Percentiles rank a stretch among this genome's conserved stretches.
Conservation (phyloP, 148 eudicot species). For the Cornus kousa region DNA sequence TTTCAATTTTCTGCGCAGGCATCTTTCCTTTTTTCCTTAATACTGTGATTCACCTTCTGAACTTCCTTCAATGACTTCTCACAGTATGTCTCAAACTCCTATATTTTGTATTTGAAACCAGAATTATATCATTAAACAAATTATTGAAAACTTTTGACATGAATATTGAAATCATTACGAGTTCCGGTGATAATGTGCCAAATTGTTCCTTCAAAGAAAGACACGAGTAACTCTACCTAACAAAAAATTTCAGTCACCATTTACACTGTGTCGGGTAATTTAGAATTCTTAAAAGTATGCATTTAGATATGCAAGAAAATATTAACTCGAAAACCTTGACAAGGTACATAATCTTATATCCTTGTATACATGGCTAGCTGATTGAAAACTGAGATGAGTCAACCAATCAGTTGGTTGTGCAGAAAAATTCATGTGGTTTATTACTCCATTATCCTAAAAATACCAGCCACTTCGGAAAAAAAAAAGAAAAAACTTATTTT, state of each 20-base stretch:
- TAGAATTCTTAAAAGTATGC: background rate
- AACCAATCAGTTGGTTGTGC: background rate
- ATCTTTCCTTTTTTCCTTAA: slow-evolving; percentile 26
- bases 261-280: background rate
- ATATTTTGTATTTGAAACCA: background rate
- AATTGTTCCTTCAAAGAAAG: background rate
- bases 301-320: background rate
- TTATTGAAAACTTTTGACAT: background rate
- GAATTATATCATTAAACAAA: background rate
- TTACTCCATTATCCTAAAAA: background rate
- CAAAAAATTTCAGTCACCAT: background rate
- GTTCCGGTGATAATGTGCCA: background rate
- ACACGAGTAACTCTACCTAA: background rate
- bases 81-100: background rate
- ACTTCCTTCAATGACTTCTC: background rate
- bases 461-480: no score
- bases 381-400: background rate
- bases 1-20: slow-evolving; percentile 83
- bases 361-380: background rate
- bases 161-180: background rate
- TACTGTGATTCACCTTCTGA: background rate
- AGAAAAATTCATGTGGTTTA: background rate
- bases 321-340: background rate
- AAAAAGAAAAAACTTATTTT: no score
- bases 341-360: background rate